These are phyloP conservation scores for Crotalaria pallida DNA, from an alignment of 306 rosid species.

Conservation along the genomic window DNA sequence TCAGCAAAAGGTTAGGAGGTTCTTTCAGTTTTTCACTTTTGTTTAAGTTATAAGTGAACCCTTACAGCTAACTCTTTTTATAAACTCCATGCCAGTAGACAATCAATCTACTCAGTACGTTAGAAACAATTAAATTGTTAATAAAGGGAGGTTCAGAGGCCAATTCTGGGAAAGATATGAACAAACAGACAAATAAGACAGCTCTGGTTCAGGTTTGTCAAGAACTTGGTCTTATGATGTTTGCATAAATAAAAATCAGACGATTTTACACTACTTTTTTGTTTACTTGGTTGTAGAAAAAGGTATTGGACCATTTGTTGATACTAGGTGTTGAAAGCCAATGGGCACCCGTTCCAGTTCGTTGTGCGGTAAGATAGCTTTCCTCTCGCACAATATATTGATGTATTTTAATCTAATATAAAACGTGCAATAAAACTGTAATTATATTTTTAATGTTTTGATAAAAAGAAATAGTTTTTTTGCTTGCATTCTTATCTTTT, in stretches of 20 bases:
- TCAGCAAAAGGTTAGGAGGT: slow-evolving; percentile 92
- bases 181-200: slow-evolving; percentile 69
- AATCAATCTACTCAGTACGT: slow-evolving; percentile 75
- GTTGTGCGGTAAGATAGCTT: slow-evolving; percentile 58
- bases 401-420: neutral
- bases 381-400: neutral
- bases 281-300: slow-evolving; percentile 53
- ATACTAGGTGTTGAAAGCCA: slow-evolving; percentile 89
- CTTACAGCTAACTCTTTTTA: slow-evolving; percentile 45
- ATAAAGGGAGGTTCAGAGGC: slow-evolving; percentile 68
- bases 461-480: neutral
- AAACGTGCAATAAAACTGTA: neutral
- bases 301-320: slow-evolving; percentile 69
- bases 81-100: slow-evolving; percentile 87
- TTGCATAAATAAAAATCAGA: slow-evolving; percentile 13
- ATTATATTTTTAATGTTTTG: neutral
- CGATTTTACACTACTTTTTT: slow-evolving; percentile 27
- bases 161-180: slow-evolving; percentile 70
- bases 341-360: slow-evolving; percentile 88
- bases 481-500: neutral
- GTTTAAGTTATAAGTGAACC: slow-evolving; percentile 21
- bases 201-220: slow-evolving; percentile 75
- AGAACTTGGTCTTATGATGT: slow-evolving; percentile 1
- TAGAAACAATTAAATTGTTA: slow-evolving; percentile 75
- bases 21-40: slow-evolving; percentile 26